Conservation (phyloP, 73 alveolate species). For the Paramecium primaurelia region DNA sequence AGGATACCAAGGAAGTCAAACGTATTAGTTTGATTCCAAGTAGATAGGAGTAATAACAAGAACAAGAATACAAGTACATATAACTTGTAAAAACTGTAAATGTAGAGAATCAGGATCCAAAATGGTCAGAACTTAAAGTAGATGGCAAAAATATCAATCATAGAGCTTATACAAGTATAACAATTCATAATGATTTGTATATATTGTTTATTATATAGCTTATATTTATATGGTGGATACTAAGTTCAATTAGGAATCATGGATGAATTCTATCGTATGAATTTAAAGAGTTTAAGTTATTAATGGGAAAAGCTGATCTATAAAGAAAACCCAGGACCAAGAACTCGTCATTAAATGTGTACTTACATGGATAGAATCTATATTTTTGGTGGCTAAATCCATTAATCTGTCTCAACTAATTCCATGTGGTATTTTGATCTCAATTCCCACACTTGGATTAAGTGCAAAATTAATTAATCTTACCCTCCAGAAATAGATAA, state of each 20-base stretch:
- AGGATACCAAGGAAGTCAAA: slow-evolving; percentile 22
- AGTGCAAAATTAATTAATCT: neutral
- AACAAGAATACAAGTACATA: slow-evolving; percentile 21
- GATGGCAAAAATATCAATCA: slow-evolving; percentile 53
- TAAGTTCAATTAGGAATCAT: slow-evolving; percentile 40
- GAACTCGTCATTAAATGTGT: slow-evolving; percentile 8
- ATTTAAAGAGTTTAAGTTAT: neutral
- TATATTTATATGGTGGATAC: slow-evolving; percentile 61
- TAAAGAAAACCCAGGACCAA: slow-evolving; percentile 54
- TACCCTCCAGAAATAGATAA: slow-evolving; percentile 39
- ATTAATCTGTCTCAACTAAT: neutral
- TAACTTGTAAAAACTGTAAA: neutral
- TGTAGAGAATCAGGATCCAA: slow-evolving; percentile 39
- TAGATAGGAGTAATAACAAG: neutral
- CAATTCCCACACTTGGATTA: neutral
- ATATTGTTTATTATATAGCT: neutral
- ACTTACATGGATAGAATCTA: neutral
- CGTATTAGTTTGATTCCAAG: slow-evolving; percentile 16
- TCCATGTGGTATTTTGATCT: neutral
- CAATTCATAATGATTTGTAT: slow-evolving; percentile 49
- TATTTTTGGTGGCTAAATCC: slow-evolving; percentile 9
- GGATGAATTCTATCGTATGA: slow-evolving; percentile 55
- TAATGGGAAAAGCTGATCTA: slow-evolving; percentile 32
- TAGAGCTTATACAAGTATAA: slow-evolving; percentile 33
- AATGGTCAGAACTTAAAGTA: slow-evolving; percentile 58